These are phyloP conservation scores for Phytophthora megakarya DNA, from an alignment of 352 stramenopile species.

Conservation along the genomic window DNA sequence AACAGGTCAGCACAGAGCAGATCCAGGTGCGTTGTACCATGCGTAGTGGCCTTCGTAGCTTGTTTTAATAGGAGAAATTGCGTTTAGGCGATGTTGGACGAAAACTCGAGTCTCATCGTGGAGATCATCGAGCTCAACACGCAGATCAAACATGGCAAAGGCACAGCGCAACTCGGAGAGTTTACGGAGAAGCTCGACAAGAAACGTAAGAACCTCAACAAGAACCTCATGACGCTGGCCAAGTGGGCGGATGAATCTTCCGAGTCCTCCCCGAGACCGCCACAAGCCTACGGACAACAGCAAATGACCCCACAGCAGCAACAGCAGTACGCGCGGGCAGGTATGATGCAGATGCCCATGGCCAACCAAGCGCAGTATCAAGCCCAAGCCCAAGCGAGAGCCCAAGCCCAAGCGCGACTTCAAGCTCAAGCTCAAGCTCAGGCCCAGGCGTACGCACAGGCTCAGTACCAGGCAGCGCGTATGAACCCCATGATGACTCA, in stretches of 20 bases:
- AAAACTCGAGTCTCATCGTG: conserved; percentile 87
- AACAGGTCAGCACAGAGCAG: conserved; percentile 81
- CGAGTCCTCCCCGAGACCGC: conserved; percentile 59
- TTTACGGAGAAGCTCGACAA: conserved; percentile 89
- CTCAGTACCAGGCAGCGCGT: conserved; percentile 72
- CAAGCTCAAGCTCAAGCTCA: conserved; percentile 40
- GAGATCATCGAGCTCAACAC: conserved; percentile 91
- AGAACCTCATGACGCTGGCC: conserved; percentile 89
- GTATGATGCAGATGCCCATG: conserved; percentile 46
- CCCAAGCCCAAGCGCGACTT: conserved; percentile 23
- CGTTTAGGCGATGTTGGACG: conserved; percentile 80
- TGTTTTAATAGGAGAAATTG: conserved; percentile 3
- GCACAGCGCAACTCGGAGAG: conserved; percentile 70
- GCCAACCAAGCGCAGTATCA: conserved; percentile 39
- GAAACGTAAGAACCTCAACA: conserved; percentile 90
- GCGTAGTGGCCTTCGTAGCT: background rate
- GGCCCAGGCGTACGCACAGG: conserved; percentile 51
- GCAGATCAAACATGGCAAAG: conserved; percentile 86
- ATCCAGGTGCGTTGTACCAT: conserved; percentile 62
- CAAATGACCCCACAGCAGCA: conserved; percentile 39
- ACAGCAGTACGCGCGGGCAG: conserved; percentile 37
- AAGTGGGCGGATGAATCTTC: conserved; percentile 89
- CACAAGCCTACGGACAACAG: conserved; percentile 35
- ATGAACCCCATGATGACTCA: conserved; percentile 57
- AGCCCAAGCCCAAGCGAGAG: conserved; percentile 31